These are phyloP conservation scores for Phytophthora capsici DNA, from an alignment of 352 stramenopile genomes.

Conservation along the genomic window DNA sequence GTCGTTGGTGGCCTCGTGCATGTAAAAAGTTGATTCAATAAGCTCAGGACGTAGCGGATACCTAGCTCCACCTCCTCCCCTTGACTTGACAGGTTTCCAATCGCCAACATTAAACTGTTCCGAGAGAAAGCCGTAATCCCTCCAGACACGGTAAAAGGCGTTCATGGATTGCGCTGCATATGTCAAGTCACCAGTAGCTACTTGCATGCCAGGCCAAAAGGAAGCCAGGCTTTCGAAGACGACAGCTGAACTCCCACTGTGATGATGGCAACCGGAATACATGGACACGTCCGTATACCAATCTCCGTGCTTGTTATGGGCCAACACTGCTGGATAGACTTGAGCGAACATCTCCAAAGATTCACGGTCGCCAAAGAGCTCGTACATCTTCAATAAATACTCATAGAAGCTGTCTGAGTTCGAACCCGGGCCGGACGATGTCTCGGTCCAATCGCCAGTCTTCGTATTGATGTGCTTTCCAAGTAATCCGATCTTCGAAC, in stretches of 20 bases:
- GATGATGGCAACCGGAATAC: conserved; percentile 71
- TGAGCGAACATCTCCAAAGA: conserved; percentile 92
- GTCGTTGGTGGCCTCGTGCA: conserved; percentile 92
- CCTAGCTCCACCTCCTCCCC: conserved; percentile 45
- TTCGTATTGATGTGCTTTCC: conserved; percentile 97
- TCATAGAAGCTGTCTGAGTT: conserved; percentile 99
- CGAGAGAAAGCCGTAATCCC: conserved; percentile 95
- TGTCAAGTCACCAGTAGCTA: conserved; percentile 91
- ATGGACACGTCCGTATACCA: conserved; percentile 90
- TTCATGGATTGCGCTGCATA: conserved; percentile 91
- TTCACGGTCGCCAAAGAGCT: conserved; percentile 93
- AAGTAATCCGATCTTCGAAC: conserved; percentile 88
- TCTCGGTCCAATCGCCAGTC: conserved; percentile 88
- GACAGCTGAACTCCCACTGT: conserved; percentile 40
- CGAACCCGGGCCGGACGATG: conserved; percentile 80
- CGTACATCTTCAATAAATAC: conserved; percentile 97
- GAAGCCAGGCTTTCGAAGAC: conserved; percentile 92
- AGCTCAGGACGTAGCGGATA: conserved; percentile 98
- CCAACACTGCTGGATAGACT: conserved; percentile 72
- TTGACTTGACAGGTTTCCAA: conserved; percentile 72
- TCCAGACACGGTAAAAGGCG: conserved; percentile 95
- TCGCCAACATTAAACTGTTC: conserved; percentile 95
- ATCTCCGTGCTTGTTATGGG: conserved; percentile 81
- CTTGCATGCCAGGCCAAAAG: conserved; percentile 98
- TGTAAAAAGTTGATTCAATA: conserved; percentile 97